Evolutionary conservation across 202 grass and related monocot genomes (phyloP).

Genomic region (Carex arenaria): DNA sequence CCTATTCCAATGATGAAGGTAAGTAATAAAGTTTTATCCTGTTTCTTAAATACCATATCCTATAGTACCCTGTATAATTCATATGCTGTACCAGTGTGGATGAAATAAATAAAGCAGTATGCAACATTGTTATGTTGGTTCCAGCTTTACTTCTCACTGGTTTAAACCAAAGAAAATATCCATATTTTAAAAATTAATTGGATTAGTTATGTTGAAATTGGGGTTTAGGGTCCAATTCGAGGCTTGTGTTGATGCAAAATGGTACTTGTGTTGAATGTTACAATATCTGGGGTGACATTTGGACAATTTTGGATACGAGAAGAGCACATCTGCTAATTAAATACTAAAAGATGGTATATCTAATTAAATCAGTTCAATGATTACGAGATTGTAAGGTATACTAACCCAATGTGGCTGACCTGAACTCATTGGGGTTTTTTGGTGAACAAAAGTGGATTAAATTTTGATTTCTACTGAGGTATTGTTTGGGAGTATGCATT

Average conservation of each 20-base stretch:
- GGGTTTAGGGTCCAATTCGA: too few species aligned
- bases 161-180: background rate
- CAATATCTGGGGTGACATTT: too few species aligned
- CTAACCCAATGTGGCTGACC: background rate
- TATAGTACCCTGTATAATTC: too few species aligned
- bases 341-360: too few species aligned
- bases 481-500: background rate
- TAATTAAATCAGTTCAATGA: too few species aligned
- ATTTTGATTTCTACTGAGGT: background rate
- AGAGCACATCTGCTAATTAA: too few species aligned
- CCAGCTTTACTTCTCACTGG: background rate
- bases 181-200: background rate
- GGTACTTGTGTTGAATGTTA: too few species aligned
- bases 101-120: too few species aligned
- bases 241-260: too few species aligned
- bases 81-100: too few species aligned
- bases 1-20: background rate
- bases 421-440: background rate
- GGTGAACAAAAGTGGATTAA: background rate
- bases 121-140: too few species aligned
- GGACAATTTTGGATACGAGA: too few species aligned
- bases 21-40: background rate
- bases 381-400: background rate
- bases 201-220: background rate
- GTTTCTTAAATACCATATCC: background rate